A percentile compares a stretch with the other conserved stretches of the same genome.
Evolutionary conservation across 495 filamentous ascomycete species (phyloP).

Genomic region (Penicillium ucsense): DNA sequence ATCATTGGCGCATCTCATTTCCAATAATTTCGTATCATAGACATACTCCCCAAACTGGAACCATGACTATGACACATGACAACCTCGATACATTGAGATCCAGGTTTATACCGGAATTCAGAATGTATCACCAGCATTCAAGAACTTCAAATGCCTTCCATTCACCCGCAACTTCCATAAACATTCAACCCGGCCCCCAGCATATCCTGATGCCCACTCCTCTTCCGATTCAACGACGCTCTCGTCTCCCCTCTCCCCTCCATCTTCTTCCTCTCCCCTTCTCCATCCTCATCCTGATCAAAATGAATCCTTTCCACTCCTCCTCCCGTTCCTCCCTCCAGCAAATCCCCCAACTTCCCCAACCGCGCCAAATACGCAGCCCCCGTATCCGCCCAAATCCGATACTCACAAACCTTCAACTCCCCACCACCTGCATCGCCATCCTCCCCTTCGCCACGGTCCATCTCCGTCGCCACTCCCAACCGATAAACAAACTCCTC

Average conservation of each 20-base stretch:
- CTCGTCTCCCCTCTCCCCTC: not conserved
- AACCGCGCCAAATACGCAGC: slow-evolving; percentile 49
- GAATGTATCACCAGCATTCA: too few species aligned
- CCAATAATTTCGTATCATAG: too few species aligned
- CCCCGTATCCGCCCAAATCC: slow-evolving; percentile 57
- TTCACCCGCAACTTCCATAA: slow-evolving; percentile 17
- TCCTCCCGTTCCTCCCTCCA: not conserved
- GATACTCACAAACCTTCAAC: slow-evolving; percentile 40
- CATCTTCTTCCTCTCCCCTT: not conserved
- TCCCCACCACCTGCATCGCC: slow-evolving; percentile 3
- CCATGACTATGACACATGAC: too few species aligned
- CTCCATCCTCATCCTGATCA: not conserved
- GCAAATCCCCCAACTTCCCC: slow-evolving; percentile 28
- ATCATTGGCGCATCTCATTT: too few species aligned
- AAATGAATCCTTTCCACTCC: slow-evolving; percentile 3
- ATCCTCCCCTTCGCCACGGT: slow-evolving; percentile 2
- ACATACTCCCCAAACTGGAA: too few species aligned
- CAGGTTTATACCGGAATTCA: too few species aligned
- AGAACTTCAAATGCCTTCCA: too few species aligned
- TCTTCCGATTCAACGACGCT: not conserved
- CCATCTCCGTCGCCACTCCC: slow-evolving; percentile 28
- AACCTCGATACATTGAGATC: too few species aligned
- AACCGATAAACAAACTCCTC: slow-evolving; percentile 51
- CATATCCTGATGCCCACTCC: slow-evolving; percentile 9
- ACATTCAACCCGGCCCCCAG: slow-evolving; percentile 12